Percentiles rank a stretch among this genome's conserved stretches.
phyloP scores from a whole-genome alignment of 2,329 filamentous ascomycete species.

The Monosporascus sp. region DNA sequence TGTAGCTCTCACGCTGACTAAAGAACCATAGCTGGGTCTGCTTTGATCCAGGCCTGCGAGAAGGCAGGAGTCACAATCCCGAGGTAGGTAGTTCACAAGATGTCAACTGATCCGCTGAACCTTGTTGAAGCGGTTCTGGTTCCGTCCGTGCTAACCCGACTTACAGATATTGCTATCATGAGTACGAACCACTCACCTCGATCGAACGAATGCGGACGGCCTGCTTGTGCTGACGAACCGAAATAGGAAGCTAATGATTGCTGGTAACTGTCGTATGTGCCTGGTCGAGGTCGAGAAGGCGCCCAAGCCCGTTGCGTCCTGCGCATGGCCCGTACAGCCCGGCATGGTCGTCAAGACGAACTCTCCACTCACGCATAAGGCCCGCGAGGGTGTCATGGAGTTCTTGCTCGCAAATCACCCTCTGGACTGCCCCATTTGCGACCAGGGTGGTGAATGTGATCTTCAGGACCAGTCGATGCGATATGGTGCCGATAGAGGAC shows the following conservation, averaged over 20 bases:
- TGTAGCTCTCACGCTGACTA: slow-evolving; percentile 19
- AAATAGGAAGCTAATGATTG: slow-evolving; percentile 90
- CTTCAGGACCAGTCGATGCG: slow-evolving; percentile 99
- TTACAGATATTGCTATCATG: slow-evolving; percentile 93
- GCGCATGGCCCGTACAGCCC: slow-evolving; percentile 96
- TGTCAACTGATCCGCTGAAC: slow-evolving; percentile 1
- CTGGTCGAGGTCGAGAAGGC: slow-evolving; percentile 95
- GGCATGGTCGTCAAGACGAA: slow-evolving; percentile 99
- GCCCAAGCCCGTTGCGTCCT: slow-evolving; percentile 96
- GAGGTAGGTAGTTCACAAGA: slow-evolving; percentile 49
- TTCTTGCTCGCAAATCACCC: slow-evolving; percentile 96
- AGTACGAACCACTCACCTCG: slow-evolving; percentile 53
- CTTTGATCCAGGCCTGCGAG: slow-evolving; percentile 97
- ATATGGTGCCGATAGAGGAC: slow-evolving; percentile 90
- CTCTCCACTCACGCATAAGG: slow-evolving; percentile 93
- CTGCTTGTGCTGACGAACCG: slow-evolving; percentile 36
- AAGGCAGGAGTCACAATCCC: slow-evolving; percentile 90
- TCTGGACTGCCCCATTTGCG: slow-evolving; percentile 93
- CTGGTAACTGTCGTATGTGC: slow-evolving; percentile 99
- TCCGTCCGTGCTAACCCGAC: slow-evolving; percentile 26
- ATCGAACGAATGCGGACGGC: slow-evolving; percentile 7
- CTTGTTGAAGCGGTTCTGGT: slow-evolving; percentile 3
- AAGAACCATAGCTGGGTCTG: slow-evolving; percentile 72
- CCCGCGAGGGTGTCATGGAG: slow-evolving; percentile 98
- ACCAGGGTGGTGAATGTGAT: slow-evolving; percentile 98